phyloP scores from a whole-genome alignment of 805 yeast species.

The Clavispora carvajalis region DNA sequence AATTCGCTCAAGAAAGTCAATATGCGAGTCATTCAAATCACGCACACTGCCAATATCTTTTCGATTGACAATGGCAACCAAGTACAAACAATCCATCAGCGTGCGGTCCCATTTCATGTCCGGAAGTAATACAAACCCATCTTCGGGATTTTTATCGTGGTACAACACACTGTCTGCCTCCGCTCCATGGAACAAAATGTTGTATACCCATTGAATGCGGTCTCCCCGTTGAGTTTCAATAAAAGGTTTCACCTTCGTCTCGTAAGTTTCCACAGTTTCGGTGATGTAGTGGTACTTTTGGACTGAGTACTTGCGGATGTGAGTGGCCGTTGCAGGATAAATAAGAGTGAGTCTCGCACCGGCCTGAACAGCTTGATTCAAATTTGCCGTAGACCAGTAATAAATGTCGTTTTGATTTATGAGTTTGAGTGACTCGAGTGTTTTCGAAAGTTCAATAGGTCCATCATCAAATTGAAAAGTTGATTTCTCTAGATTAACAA shows the following conservation, averaged over 20 bases:
- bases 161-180: conserved; percentile 79
- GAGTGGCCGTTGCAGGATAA: conserved; percentile 86
- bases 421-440: conserved; percentile 20
- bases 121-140: conserved; percentile 75
- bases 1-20: conserved; percentile 51
- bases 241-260: conserved; percentile 60
- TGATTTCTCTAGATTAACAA: conserved; percentile 68
- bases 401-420: conserved; percentile 79
- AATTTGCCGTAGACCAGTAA: conserved; percentile 64
- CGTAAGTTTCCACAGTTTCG: conserved; percentile 81
- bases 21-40: conserved; percentile 59
- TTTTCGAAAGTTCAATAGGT: conserved; percentile 7
- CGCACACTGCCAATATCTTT: conserved; percentile 67
- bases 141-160: conserved; percentile 49
- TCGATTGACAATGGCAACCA: conserved; percentile 71
- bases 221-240: conserved; percentile 72
- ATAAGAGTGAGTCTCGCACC: conserved; percentile 70
- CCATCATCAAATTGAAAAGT: conserved; percentile 41
- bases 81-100: conserved; percentile 63
- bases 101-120: conserved; percentile 96
- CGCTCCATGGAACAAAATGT: conserved; percentile 73
- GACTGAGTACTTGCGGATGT: conserved; percentile 67
- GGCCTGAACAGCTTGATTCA: conserved; percentile 46
- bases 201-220: conserved; percentile 83
- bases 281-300: conserved; percentile 56